A percentile compares a stretch with the other conserved stretches of the same genome.
Evolutionary conservation across 495 filamentous ascomycete species (phyloP).

Genomic region (Aeminium ludgeri): DNA sequence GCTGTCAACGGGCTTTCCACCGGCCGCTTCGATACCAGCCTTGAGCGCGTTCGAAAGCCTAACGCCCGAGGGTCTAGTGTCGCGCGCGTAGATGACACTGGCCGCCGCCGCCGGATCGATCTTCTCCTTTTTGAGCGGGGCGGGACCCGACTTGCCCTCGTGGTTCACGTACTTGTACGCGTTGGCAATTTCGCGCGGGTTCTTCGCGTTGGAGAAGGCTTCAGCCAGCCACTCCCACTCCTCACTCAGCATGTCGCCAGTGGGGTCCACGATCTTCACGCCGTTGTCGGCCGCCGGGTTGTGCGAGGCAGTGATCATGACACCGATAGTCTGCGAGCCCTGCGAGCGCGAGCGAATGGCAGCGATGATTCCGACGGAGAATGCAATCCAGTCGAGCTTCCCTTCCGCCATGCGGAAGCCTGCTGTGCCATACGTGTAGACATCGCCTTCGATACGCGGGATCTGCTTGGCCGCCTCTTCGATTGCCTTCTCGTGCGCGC

Average conservation of each 20-base stretch:
- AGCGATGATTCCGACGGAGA: slow-evolving; percentile 76
- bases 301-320: slow-evolving; percentile 98
- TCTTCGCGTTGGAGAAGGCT: slow-evolving; percentile 62
- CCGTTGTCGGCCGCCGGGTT: slow-evolving; percentile 96
- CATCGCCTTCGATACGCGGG: slow-evolving; percentile 39
- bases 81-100: slow-evolving; percentile 74
- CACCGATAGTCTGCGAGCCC: slow-evolving; percentile 75
- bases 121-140: slow-evolving; percentile 55
- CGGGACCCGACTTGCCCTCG: too few species aligned
- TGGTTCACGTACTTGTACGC: slow-evolving; percentile 31
- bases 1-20: slow-evolving; percentile 58
- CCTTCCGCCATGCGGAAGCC: slow-evolving; percentile 67
- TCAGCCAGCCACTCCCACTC: slow-evolving; percentile 81
- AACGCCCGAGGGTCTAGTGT: slow-evolving; percentile 83
- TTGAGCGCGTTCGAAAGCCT: slow-evolving; percentile 59
- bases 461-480: slow-evolving; percentile 43
- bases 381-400: slow-evolving; percentile 73
- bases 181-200: slow-evolving; percentile 53
- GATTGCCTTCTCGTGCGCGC: slow-evolving; percentile 12
- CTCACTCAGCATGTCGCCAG: slow-evolving; percentile 34
- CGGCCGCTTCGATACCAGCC: slow-evolving; percentile 58
- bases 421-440: slow-evolving; percentile 89
- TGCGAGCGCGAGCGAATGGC: slow-evolving; percentile 81
- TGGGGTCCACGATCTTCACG: slow-evolving; percentile 93
- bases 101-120: slow-evolving; percentile 63